Percentiles rank a stretch among this genome's conserved stretches.
Conservation (phyloP, 2,329 filamentous ascomycete genomes). For the Ceratocystiopsis minuta region DNA sequence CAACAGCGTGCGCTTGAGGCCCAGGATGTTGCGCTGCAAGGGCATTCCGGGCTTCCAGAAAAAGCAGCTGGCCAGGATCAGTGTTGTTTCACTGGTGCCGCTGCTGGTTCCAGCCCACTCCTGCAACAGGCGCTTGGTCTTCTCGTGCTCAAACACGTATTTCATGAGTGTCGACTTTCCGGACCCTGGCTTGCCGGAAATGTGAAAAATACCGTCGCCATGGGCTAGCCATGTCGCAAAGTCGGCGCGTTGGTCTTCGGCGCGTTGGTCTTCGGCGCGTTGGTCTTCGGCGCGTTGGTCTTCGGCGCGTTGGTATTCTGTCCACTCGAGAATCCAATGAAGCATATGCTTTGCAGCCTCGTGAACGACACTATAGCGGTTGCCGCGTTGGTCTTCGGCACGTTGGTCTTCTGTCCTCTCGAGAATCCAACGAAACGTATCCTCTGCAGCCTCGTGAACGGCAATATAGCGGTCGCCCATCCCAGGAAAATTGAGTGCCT, state of each 20-base stretch:
- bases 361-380: no score
- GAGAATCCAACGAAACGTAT: not conserved
- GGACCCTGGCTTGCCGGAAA: slow-evolving; percentile 2
- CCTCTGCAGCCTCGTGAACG: not conserved
- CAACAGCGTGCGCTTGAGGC: slow-evolving; percentile 1
- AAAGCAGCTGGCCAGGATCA: not conserved
- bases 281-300: no score
- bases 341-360: no score
- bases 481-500: not conserved
- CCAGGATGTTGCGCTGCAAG: not conserved
- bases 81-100: no score
- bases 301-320: no score
- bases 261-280: no score
- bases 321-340: no score
- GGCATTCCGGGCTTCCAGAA: slow-evolving; percentile 2
- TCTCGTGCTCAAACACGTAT: not conserved
- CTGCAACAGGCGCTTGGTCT: not conserved
- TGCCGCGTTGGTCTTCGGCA: no score
- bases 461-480: not conserved
- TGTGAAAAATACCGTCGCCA: slow-evolving; percentile 2
- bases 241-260: no score
- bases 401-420: not conserved
- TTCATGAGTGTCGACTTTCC: slow-evolving; percentile 6
- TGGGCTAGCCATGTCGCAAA: not conserved
- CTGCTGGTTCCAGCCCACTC: not conserved